A percentile compares a stretch with the other conserved stretches of the same genome.
Evolutionary conservation across 805 yeast genomes (phyloP).

Genomic region (Sungouiella blattae): DNA sequence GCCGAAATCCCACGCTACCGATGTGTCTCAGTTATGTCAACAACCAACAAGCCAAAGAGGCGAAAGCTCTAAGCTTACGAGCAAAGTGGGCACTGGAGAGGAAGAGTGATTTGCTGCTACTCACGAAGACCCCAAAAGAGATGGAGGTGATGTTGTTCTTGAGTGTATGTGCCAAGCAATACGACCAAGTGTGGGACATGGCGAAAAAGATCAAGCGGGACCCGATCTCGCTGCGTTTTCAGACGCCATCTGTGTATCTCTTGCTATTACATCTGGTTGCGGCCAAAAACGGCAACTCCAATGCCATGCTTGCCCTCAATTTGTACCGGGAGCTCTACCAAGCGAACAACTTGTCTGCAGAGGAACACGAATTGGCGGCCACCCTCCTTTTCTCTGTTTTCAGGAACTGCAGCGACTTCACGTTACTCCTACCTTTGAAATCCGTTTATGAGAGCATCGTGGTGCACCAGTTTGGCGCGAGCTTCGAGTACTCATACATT

Average conservation of each 20-base stretch:
- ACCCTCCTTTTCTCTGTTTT: slow-evolving; percentile 7
- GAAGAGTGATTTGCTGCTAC: neutral
- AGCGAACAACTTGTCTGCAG: neutral
- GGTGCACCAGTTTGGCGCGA: slow-evolving; percentile 2
- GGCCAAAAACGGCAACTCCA: slow-evolving; percentile 1
- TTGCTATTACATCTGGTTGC: slow-evolving; percentile 13
- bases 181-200: slow-evolving; percentile 6
- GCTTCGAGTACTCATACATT: slow-evolving; percentile 18
- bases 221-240: slow-evolving; percentile 3
- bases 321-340: slow-evolving; percentile 8
- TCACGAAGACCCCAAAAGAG: neutral
- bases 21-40: neutral
- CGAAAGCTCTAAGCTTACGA: slow-evolving; percentile 1
- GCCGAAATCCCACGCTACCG: slow-evolving; percentile 1
- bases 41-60: neutral
- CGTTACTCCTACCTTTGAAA: slow-evolving; percentile 19
- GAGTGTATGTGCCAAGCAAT: slow-evolving; percentile 7
- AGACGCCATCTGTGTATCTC: slow-evolving; percentile 6
- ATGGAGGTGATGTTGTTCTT: slow-evolving; percentile 2
- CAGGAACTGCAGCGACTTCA: slow-evolving; percentile 16
- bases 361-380: slow-evolving; percentile 6
- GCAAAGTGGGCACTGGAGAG: neutral
- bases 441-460: slow-evolving; percentile 20
- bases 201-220: slow-evolving; percentile 8
- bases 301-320: slow-evolving; percentile 6